Base-by-base conservation (phyloP, 441 rosid genomes). In the Macaranga tanarius region DNA sequence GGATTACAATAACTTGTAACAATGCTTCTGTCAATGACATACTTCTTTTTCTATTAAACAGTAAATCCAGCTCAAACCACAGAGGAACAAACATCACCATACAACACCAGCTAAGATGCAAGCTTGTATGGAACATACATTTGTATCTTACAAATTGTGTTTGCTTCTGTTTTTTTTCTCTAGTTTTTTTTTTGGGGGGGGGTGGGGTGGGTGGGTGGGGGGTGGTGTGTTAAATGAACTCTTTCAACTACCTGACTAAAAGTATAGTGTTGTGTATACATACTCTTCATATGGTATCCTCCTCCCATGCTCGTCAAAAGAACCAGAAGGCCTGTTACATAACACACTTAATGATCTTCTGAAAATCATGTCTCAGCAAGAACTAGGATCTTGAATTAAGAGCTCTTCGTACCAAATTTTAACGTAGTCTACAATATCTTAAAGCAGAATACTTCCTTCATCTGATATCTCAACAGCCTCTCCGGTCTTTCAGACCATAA, bases 81-180 rank as follows among this genome's bases (percentile, higher is more conserved):
- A 8, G 34, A 61, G 45, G 44, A 31, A 22, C 63, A 26, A 26
- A 59, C 42, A 26, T 25, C 42, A 59, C 40, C 59, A 13, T 25
- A 55, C 54, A 25, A 34, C 51, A 8, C 48, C 13, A 44, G 11
- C 10, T 1, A 8, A 44, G 38, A 1, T 31, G 38, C 38, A 66
- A 55, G 57, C 31, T 17, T 4, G 34, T 16, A 19, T 22, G 16
- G 11, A 17, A 10, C n/a, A n/a, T 48, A 56, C 4, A 47, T 11
- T 5, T 62, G 72, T 25, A 42, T 65, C 69, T 17, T 7, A 65
- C 34, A 71, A 50, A 72, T 44, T 55, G 45, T 63, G 54, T 60
- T n/a, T 5, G 48, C 11, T 44, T 44, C 48, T 44, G 13, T 8
- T 47, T 47, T 0, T 16, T 13, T 31, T 47, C 15, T 38, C 3